Evolutionary conservation across 2,329 filamentous ascomycete genomes (phyloP).

Genomic region (Colletotrichum lentis): DNA sequence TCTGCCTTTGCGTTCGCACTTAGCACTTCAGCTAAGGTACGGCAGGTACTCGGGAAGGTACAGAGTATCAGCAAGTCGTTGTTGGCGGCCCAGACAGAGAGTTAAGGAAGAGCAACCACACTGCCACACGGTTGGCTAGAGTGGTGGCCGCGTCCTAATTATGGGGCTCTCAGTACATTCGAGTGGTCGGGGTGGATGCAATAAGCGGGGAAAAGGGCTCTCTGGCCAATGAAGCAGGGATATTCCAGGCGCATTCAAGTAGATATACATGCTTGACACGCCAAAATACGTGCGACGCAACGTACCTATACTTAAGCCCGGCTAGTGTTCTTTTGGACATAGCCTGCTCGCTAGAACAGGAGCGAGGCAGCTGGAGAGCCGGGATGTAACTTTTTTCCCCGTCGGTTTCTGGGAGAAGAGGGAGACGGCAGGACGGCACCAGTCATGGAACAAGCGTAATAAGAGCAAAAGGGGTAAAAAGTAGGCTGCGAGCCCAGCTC

Average conservation of each 20-base stretch:
- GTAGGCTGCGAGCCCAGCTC: neutral
- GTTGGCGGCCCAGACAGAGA: conserved; percentile 9
- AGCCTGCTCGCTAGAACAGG: conserved; percentile 32
- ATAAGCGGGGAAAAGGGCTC: conserved; percentile 34
- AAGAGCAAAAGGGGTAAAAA: neutral
- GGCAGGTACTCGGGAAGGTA: conserved; percentile 6
- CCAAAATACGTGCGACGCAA: conserved; percentile 20
- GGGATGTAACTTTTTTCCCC: conserved; percentile 14
- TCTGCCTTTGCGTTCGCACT: conserved; percentile 24
- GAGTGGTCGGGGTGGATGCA: conserved; percentile 19
- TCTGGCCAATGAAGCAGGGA: conserved; percentile 28
- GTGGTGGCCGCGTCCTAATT: conserved; percentile 21
- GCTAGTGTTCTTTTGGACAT: conserved; percentile 16
- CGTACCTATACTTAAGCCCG: conserved; percentile 32
- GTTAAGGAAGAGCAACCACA: neutral
- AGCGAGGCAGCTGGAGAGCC: conserved; percentile 33
- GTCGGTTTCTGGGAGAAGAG: conserved; percentile 11
- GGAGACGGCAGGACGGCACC: neutral
- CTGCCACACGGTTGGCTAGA: neutral
- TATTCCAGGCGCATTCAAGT: conserved; percentile 1
- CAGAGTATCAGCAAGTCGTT: conserved; percentile 1
- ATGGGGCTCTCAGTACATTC: conserved; percentile 17
- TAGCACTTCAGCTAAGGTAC: conserved; percentile 12
- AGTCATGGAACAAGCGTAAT: neutral
- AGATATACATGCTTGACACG: conserved; percentile 33